Percentiles rank a stretch among this genome's conserved stretches.
phyloP scores from a whole-genome alignment of 768 basidiomycete genomes.

The Auricularia sp. region DNA sequence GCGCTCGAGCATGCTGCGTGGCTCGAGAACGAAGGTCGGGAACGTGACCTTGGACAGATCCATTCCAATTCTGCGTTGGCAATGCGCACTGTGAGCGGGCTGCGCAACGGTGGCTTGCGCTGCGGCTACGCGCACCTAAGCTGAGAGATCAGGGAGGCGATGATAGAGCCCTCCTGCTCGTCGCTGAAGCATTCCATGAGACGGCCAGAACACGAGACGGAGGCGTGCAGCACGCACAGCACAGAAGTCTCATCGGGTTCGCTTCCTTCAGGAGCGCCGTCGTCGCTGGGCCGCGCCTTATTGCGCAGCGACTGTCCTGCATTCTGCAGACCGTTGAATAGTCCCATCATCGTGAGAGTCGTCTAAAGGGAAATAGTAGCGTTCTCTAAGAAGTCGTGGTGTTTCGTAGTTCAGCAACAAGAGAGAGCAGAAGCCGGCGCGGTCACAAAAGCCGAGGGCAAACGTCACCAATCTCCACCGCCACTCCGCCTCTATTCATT shows the following conservation, averaged over 20 bases:
- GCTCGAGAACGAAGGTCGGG: conserved; percentile 93
- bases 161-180: conserved; percentile 88
- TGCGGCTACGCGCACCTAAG: conserved; percentile 45
- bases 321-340: not conserved
- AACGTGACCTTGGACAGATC: conserved; percentile 92
- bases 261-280: conserved; percentile 69
- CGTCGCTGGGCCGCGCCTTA: conserved; percentile 22
- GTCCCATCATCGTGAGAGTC: not conserved
- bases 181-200: conserved; percentile 41
- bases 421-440: not conserved
- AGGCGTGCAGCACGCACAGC: conserved; percentile 44
- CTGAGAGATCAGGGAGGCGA: conserved; percentile 80
- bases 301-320: not conserved
- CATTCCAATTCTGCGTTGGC: conserved; percentile 72
- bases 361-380: not conserved
- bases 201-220: not conserved
- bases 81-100: not conserved
- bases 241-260: conserved; percentile 86
- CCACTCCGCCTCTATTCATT: not conserved
- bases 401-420: not conserved
- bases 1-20: conserved; percentile 92
- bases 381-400: not conserved
- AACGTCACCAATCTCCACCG: not conserved
- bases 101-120: not conserved
- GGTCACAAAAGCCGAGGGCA: not conserved